These are phyloP conservation scores for Suaeda aralocaspica DNA, from an alignment of 148 eudicot genomes.

Conservation along the genomic window DNA sequence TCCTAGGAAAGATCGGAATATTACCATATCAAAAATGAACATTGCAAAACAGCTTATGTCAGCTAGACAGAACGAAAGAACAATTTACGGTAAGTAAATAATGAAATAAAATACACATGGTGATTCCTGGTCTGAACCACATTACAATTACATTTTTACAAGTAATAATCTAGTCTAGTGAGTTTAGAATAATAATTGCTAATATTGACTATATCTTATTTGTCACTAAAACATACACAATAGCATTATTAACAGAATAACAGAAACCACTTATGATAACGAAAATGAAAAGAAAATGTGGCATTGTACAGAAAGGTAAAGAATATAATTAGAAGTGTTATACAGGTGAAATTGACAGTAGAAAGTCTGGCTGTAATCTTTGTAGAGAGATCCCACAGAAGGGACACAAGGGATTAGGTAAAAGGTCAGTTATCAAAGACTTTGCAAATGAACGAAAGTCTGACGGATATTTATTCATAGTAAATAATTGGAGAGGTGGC, in stretches of 20 bases:
- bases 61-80: neutral
- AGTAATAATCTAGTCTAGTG: neutral
- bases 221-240: neutral
- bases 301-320: neutral
- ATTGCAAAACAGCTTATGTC: neutral
- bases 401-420: slow-evolving; percentile 60
- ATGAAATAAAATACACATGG: neutral
- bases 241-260: neutral
- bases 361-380: slow-evolving; percentile 69
- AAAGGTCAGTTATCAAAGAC: slow-evolving; percentile 17
- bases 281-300: neutral
- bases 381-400: slow-evolving; percentile 84
- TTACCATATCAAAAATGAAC: neutral
- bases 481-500: slow-evolving; percentile 54
- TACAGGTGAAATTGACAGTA: slow-evolving; percentile 59
- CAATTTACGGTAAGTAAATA: neutral
- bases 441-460: slow-evolving; percentile 25
- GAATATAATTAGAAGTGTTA: slow-evolving; percentile 8
- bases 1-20: too few species aligned
- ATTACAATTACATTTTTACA: neutral
- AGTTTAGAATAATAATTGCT: neutral
- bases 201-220: neutral
- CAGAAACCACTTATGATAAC: neutral
- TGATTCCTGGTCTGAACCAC: neutral
- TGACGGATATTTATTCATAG: slow-evolving; percentile 40